phyloP scores from a whole-genome alignment of 441 rosid genomes.

The Croton setiger region DNA sequence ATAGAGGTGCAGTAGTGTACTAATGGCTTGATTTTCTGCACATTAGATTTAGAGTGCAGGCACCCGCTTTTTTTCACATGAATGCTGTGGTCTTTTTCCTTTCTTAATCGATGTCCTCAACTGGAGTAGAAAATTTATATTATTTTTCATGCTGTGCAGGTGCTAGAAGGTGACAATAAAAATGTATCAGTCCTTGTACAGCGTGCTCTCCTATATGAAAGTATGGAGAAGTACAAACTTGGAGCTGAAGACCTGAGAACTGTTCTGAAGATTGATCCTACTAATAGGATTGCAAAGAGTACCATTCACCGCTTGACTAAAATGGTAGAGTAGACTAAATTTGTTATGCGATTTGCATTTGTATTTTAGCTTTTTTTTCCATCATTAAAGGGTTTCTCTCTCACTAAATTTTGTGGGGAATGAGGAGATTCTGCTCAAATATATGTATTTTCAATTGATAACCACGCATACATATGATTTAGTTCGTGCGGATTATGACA shows the following conservation, averaged over 20 bases:
- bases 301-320: slow-evolving; percentile 82
- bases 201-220: slow-evolving; percentile 89
- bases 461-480: slow-evolving; percentile 21
- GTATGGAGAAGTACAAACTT: slow-evolving; percentile 92
- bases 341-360: slow-evolving; percentile 3
- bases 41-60: neutral
- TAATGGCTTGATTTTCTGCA: neutral
- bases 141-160: slow-evolving; percentile 42
- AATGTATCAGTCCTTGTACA: slow-evolving; percentile 76
- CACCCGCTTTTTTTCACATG: neutral
- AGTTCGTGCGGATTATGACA: slow-evolving; percentile 13
- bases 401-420: slow-evolving; percentile 25
- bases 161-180: slow-evolving; percentile 57
- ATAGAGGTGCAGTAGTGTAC: neutral
- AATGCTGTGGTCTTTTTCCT: neutral
- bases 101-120: neutral
- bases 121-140: neutral
- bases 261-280: slow-evolving; percentile 81
- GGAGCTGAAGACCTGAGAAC: slow-evolving; percentile 95
- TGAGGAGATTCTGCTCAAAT: slow-evolving; percentile 20
- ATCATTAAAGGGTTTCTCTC: slow-evolving; percentile 18
- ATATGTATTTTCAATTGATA: slow-evolving; percentile 17
- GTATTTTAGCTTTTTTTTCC: slow-evolving; percentile 18
- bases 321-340: slow-evolving; percentile 54
- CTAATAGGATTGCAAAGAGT: slow-evolving; percentile 84